phyloP scores from a whole-genome alignment of 2,329 filamentous ascomycete species.

The Graphiopsis chlorocephala region DNA sequence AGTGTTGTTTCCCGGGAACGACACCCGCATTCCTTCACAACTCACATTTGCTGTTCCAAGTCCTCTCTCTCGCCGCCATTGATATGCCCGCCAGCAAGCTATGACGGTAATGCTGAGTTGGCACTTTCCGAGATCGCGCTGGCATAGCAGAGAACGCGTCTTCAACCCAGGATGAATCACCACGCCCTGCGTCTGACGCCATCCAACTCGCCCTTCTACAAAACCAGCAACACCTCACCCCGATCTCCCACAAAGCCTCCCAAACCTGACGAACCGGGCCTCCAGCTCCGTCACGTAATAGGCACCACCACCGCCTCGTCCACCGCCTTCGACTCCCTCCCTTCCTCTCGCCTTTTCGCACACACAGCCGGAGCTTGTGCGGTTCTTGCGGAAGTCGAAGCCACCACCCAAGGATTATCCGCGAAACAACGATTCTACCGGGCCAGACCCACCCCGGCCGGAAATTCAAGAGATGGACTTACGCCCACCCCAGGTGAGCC shows the following conservation, averaged over 20 bases:
- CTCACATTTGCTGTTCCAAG: background rate
- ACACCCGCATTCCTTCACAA: conserved; percentile 12
- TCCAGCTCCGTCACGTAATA: conserved; percentile 80
- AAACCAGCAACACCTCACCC: conserved; percentile 48
- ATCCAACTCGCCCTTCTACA: conserved; percentile 66
- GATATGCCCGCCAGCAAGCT: conserved; percentile 14
- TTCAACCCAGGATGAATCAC: conserved; percentile 40
- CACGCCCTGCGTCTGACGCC: conserved; percentile 56
- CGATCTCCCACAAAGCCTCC: conserved; percentile 59
- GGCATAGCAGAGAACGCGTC: conserved; percentile 18
- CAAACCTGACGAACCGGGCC: conserved; percentile 43
- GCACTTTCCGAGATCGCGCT: conserved; percentile 22
- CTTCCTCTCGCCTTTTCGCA: conserved; percentile 69
- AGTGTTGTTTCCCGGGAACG: conserved; percentile 10
- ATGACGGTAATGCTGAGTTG: conserved; percentile 20
- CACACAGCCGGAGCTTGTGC: conserved; percentile 91
- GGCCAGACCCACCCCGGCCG: conserved; percentile 46
- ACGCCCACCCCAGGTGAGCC: conserved; percentile 29
- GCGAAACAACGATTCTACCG: conserved; percentile 84
- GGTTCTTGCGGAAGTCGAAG: conserved; percentile 77
- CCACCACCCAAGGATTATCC: conserved; percentile 49
- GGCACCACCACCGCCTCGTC: conserved; percentile 84
- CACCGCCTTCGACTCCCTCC: conserved; percentile 80
- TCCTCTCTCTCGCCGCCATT: background rate
- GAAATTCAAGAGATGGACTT: conserved; percentile 22